A percentile compares a stretch with the other conserved stretches of the same genome.
Evolutionary conservation across 257 asterid species (phyloP).

Genomic region (Lavandula angustifolia): DNA sequence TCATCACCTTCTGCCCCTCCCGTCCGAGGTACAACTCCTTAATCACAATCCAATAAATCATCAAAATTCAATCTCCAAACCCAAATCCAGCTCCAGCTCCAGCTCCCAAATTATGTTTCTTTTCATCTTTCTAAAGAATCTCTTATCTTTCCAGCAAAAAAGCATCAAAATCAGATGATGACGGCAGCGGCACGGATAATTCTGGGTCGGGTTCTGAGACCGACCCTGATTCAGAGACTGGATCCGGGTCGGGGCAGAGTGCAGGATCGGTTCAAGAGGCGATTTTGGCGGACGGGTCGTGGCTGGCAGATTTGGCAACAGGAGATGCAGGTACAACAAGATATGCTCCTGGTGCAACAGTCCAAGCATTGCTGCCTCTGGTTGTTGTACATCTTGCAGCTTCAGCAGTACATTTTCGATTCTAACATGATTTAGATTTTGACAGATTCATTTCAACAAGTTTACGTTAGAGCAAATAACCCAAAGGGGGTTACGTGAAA

Average conservation of each 20-base stretch:
- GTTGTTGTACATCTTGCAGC: constrained; percentile 36
- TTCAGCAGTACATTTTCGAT: constrained; percentile 24
- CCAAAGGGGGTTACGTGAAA: constrained; percentile 5
- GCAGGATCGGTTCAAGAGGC: constrained; percentile 55
- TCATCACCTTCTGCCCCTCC: constrained; percentile 66
- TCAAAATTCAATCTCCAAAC: too few species aligned
- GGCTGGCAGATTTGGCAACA: constrained; percentile 75
- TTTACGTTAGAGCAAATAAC: constrained; percentile 3
- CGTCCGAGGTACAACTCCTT: constrained; percentile 39
- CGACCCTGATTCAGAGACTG: not conserved
- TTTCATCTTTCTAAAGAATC: too few species aligned
- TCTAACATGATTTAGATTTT: constrained; percentile 16
- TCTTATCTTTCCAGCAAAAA: constrained; percentile 39
- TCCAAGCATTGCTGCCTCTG: constrained; percentile 33
- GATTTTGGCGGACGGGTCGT: constrained; percentile 64
- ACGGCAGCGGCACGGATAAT: constrained; percentile 26
- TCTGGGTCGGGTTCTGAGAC: constrained; percentile 24
- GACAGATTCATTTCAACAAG: too few species aligned
- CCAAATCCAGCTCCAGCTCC: too few species aligned
- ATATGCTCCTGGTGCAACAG: constrained; percentile 10
- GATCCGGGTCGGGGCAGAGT: constrained; percentile 30
- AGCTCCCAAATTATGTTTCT: too few species aligned
- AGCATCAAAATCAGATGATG: constrained; percentile 44
- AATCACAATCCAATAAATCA: too few species aligned
- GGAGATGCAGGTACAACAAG: constrained; percentile 44